These are phyloP conservation scores for Phytopythium mirpurense DNA, from an alignment of 352 stramenopile genomes.

Conservation along the genomic window DNA sequence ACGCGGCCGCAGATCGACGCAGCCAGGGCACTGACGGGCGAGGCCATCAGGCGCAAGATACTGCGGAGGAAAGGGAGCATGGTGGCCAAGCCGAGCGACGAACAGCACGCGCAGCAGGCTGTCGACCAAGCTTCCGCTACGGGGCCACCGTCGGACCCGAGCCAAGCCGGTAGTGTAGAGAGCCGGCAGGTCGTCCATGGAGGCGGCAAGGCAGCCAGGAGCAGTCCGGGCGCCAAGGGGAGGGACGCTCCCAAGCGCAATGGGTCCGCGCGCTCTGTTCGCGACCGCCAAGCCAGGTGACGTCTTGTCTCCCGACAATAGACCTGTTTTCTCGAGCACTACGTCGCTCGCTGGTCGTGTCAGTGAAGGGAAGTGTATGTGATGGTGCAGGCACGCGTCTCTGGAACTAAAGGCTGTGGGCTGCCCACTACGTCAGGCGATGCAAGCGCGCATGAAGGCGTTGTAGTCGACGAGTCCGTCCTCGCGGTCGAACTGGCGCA, in stretches of 20 bases:
- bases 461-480: conserved; percentile 73
- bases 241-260: background rate
- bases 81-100: background rate
- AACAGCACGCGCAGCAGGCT: background rate
- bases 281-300: background rate
- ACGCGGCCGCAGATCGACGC: background rate
- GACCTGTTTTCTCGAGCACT: background rate
- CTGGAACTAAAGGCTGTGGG: no score
- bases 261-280: background rate
- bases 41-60: conserved; percentile 1
- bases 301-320: background rate
- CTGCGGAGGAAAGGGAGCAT: background rate
- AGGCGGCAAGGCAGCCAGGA: background rate
- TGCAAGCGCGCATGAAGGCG: conserved; percentile 62
- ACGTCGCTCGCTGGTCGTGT: background rate
- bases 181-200: background rate
- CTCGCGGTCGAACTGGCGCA: conserved; percentile 60
- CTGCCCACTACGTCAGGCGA: conserved; percentile 19
- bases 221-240: background rate
- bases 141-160: background rate
- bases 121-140: background rate
- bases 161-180: background rate
- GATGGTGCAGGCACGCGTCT: no score
- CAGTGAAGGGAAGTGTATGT: no score
- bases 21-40: background rate